Percentiles rank a stretch among this genome's conserved stretches.
phyloP scores from a whole-genome alignment of 257 asterid species.

The Solanum chaucha region DNA sequence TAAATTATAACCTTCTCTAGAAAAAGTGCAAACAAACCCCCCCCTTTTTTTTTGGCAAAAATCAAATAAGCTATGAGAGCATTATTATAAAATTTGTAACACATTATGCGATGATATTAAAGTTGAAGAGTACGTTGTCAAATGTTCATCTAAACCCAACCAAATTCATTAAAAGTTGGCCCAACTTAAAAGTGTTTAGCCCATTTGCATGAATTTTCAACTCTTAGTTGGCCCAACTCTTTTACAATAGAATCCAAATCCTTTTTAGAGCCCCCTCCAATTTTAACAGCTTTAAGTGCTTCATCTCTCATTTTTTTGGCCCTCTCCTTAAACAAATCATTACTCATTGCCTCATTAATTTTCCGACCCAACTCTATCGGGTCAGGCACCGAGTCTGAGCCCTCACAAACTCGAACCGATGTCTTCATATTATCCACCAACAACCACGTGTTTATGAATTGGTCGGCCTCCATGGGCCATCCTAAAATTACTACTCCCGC shows the following conservation, averaged over 20 bases:
- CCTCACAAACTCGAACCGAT: slow-evolving; percentile 36
- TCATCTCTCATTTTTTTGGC: slow-evolving; percentile 37
- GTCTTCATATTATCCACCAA: slow-evolving; percentile 38
- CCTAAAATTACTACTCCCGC: slow-evolving; percentile 58
- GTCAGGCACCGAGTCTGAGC: slow-evolving; percentile 40
- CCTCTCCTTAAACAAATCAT: slow-evolving; percentile 14
- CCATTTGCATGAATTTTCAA: not conserved
- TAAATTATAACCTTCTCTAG: too few species aligned
- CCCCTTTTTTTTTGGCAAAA: too few species aligned
- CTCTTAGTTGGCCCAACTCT: slow-evolving; percentile 10
- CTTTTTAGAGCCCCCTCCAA: slow-evolving; percentile 38
- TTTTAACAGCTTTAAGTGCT: slow-evolving; percentile 34
- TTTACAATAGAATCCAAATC: slow-evolving; percentile 38
- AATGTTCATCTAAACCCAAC: too few species aligned
- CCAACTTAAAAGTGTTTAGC: accelerated
- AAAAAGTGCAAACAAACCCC: too few species aligned
- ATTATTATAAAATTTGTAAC: too few species aligned
- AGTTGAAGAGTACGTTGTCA: too few species aligned
- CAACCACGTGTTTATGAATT: slow-evolving; percentile 38
- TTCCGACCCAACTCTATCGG: slow-evolving; percentile 30
- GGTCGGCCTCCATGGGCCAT: slow-evolving; percentile 97
- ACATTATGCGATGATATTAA: too few species aligned
- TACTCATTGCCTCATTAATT: slow-evolving; percentile 35
- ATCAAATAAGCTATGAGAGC: too few species aligned
- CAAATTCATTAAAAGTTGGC: too few species aligned